Base-by-base conservation (phyloP, 768 basidiomycete genomes). In the Clitopilus hobsonii region DNA sequence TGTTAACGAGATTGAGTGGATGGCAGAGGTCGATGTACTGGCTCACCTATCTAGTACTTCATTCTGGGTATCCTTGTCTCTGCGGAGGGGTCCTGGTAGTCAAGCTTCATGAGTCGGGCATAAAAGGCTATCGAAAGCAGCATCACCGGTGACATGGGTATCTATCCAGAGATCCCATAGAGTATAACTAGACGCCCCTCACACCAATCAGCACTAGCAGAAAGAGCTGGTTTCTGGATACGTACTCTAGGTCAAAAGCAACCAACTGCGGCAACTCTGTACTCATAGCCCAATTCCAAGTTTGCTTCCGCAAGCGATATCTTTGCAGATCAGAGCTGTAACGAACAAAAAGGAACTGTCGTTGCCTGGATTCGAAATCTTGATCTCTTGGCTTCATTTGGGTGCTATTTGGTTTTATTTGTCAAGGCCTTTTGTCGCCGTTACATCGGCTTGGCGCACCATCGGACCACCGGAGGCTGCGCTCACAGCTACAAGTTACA, bases 101-200 rank as follows among this genome's bases (percentile, higher is more conserved):
- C n/a, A 20, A 20, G 38, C 20, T 36, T 36, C 29, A 6, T n/a
- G 8, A 23, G 13, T 36, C 13, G 28, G 47, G 11, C 26, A 30
- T 25, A 16, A n/a, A n/a, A 27, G 20, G 49, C 52, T 3, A 38
- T 23, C 29, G 49, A 14, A 38, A 20, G 26, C 27, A 30, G n/a
- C 10, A 47, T n/a, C 56, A 78, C 84, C 81, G 41, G 77, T 71
- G 51, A 89, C 76, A 65, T 92, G 87, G 16, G 84, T 84, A 67
- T 94, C 92, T 52, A 94, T 86, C 91, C 91, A 93, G 14, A 93
- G 74, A 55, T 86, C 81, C 91, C 91, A 94, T 5, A 94, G 74
- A 0, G 92, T 94, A 66, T 89, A 93, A 64, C 91, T 91, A 58
- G 29, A 6, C 56, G 48, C 16, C 13, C 52, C 53, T 30, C 24